Evolutionary conservation across 2,329 filamentous ascomycete species (phyloP), one percentile per base, ranked within the genome.

Genomic region (Blastomyces parvus): DNA sequence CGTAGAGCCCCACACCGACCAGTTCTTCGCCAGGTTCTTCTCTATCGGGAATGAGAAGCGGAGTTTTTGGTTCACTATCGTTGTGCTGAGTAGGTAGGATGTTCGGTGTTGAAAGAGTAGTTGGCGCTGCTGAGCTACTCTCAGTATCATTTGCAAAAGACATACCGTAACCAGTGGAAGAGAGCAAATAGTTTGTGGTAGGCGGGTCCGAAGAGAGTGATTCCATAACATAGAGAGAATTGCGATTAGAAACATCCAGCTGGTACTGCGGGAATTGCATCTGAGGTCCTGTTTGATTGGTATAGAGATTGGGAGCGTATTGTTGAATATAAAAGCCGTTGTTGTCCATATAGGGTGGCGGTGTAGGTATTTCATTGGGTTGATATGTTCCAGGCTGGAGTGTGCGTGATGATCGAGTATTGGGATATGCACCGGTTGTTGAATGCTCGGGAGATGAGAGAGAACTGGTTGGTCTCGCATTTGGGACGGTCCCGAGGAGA

Each of bases 1-100:
- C 89, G 73, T 94, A 94, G 0, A 94, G 82, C 0, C 90, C 90
- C 83, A 94, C 87, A 25, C 89, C 89, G n/a, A 91, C 82, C 1
- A 93, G 81, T 64, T 91, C 87, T 70, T 91, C 88, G 46, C 85
- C 87, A 17, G 83, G 72, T 36, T 85, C 84, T 58, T 83, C 79
- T 48, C 84, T 80, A 40, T 82, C 80, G 30, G 84, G 74, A 6
- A 81, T 68, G 62, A 82, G 63, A 22, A 66, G 64, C 8, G 64
- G 67, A 27, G 67, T 48, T n/a, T 67, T 66, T 17, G 68, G 66
- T n/a, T 69, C 66, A 36, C 70, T 63, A 1, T 72, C 69, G n/a
- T 71, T 70, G 30, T 73, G 69, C 60, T 74, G 74, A 44, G 73
- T 72, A n/a, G 74, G 72, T 19, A 76, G 70, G 44, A 77, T 71